Evolutionary conservation across 2,329 filamentous ascomycete species (phyloP), one percentile per base, ranked within the genome.

Genomic region (Lachnellula subtilissima): DNA sequence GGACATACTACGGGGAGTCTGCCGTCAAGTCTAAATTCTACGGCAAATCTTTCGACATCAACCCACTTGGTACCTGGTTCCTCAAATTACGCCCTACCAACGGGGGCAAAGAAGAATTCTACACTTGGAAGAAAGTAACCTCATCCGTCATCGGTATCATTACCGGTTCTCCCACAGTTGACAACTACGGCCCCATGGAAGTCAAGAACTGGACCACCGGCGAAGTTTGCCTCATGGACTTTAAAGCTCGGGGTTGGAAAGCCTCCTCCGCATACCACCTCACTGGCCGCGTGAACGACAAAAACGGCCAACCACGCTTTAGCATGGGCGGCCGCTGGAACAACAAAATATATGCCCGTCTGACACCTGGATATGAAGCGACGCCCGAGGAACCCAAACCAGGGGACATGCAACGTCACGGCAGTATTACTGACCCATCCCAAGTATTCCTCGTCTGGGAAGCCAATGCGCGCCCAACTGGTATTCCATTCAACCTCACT

Each of bases 101-200:
- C 3, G 90, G 88, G 3, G 87, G 85, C 9, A 86, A 88, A 65
- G 86, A 89, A 61, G 94, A 99, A 64, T 77, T 97, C 1, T 99
- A 96, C 73, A 97, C 93, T 0, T 99, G 94, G 94, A 97, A 97
- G 75, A 99, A 99, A 75, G 91, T 97, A 17, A 97, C 92, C 0
- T 94, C 91, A 1, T 95, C 92, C 1, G 94, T 99, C n/a, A 86
- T 97, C 57, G 94, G 94, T 56, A 99, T 99, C 72, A 97, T 99
- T 67, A 97, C 93, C 0, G 94, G 94, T 48, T 96, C 90, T 65
- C 94, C 94, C 0, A 89, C 89, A 0, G 89, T 99, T n/a, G 94
- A 99, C 75, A 97, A 99, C 72, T 97, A 97, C 70, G 94, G 94
- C 1, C 80, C 87, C 0, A 97, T 99, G 90, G 91, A 97, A 70